Evolutionary conservation across 306 rosid species (phyloP).

Genomic region (Vicia sativa): DNA sequence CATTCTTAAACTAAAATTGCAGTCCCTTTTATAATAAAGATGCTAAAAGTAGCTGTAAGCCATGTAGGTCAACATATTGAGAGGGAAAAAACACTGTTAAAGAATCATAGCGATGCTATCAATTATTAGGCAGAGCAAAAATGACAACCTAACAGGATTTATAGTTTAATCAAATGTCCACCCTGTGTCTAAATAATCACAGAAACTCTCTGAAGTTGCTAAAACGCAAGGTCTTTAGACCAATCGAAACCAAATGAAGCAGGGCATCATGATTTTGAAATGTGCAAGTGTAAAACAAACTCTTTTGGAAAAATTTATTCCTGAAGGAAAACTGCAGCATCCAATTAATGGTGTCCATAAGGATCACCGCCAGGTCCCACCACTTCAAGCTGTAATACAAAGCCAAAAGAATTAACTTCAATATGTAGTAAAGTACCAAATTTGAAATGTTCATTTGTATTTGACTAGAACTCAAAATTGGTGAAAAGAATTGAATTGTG

Average conservation of each 20-base stretch:
- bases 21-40: not conserved
- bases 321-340: constrained; percentile 42
- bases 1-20: not conserved
- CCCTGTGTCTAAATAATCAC: constrained; percentile 52
- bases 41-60: constrained; percentile 12
- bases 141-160: constrained; percentile 42
- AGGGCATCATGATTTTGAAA: constrained; percentile 47
- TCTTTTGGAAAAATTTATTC: constrained; percentile 55
- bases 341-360: constrained; percentile 71
- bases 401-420: constrained; percentile 36
- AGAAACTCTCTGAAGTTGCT: constrained; percentile 50
- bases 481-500: not conserved
- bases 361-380: constrained; percentile 96
- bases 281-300: constrained; percentile 46
- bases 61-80: constrained; percentile 21
- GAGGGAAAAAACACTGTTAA: constrained; percentile 27
- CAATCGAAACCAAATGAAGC: constrained; percentile 48
- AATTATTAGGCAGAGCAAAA: constrained; percentile 58
- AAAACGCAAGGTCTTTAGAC: constrained; percentile 41
- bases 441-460: not conserved
- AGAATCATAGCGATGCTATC: constrained; percentile 55
- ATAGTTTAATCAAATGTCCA: constrained; percentile 46
- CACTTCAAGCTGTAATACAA: constrained; percentile 77
- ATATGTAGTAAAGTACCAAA: not conserved
- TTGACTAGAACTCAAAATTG: not conserved